Conservation (phyloP, 2,329 filamentous ascomycete genomes). For the Rugonectria rugulosa region DNA sequence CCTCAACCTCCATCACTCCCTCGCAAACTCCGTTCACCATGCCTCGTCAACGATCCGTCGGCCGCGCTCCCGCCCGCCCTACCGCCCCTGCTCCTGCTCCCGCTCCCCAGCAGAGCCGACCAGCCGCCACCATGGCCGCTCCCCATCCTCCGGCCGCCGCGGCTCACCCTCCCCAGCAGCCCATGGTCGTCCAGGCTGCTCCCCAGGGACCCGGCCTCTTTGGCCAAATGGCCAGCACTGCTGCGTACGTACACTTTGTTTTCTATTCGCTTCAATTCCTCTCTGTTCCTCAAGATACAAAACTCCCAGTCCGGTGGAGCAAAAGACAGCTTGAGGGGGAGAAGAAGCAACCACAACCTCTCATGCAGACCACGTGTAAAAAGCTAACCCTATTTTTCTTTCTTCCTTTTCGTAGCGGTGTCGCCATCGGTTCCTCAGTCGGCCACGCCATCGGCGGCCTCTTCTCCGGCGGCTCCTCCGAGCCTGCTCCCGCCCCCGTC, state of each 20-base stretch:
- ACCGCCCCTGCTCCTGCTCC: slow-evolving; percentile 66
- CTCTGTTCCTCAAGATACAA: background rate
- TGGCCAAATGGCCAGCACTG: slow-evolving; percentile 96
- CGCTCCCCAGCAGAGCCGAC: slow-evolving; percentile 69
- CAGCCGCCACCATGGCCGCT: slow-evolving; percentile 72
- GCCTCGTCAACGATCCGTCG: slow-evolving; percentile 80
- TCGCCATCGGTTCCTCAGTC: slow-evolving; percentile 93
- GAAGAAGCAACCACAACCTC: background rate
- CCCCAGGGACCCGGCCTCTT: slow-evolving; percentile 82
- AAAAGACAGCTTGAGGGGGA: background rate
- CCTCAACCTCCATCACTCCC: slow-evolving; percentile 12
- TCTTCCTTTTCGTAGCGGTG: slow-evolving; percentile 70
- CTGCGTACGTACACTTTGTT: slow-evolving; percentile 76
- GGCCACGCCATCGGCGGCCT: slow-evolving; percentile 92
- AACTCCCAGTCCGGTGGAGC: slow-evolving; percentile 12
- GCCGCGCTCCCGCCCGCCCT: slow-evolving; percentile 71
- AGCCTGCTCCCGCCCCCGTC: slow-evolving; percentile 56
- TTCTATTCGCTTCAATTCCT: background rate
- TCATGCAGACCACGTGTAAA: slow-evolving; percentile 22
- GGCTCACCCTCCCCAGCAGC: slow-evolving; percentile 30
- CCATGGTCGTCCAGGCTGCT: slow-evolving; percentile 39
- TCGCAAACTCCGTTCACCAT: slow-evolving; percentile 56
- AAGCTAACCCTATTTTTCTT: slow-evolving; percentile 7
- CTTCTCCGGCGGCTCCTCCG: slow-evolving; percentile 77
- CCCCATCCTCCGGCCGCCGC: slow-evolving; percentile 59